Base-by-base conservation (phyloP, 768 basidiomycete species). In the Lanmaoa rubissima region DNA sequence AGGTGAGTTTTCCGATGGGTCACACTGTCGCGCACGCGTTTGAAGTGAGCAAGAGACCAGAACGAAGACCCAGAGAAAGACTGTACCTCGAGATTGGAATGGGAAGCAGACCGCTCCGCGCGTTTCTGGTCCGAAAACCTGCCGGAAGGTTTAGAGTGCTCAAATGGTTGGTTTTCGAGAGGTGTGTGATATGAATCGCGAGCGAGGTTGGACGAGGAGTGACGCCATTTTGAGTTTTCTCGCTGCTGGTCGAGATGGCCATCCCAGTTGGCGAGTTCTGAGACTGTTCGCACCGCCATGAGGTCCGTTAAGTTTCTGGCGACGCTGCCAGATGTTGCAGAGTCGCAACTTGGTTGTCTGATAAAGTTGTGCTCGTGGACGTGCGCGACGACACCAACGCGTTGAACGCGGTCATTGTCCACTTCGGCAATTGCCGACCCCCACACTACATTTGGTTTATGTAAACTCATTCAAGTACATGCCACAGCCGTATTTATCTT, bases 201-300 rank as follows among this genome's bases (percentile, higher is more conserved):
- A 46, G 47, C 49, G 24, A 38, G 53, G 32, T 8, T 50, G 43
- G 59, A 43, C n/a, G 64, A 53, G 28, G 65, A 58, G 52, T 12
- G 50, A 44, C 40, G 34, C 62, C 54, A 52, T 46, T 48, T 55
- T 5, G 57, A 31, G 31, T 14, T 39, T 57, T 57, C 52, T 13
- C 44, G 62, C 9, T 48, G 40, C 28, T 54, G 53, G 55, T 56
- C 46, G 45, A 50, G 61, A 49, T 31, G 59, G 17, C 54, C 49
- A 16, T 68, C 62, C 67, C 62, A 65, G 31, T 44, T 52, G 5
- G 59, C 53, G 32, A 55, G 47, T 16, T 68, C 61, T 42, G 65
- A 54, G 21, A 39, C 43, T 9, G 55, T 55, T 34, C 54, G 56
- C 40, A 63, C 49, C 8, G 54, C 40, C 67, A 69, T 69, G 38